A percentile compares a stretch with the other conserved stretches of the same genome.
These are phyloP conservation scores for Akanthomyces lecanii DNA, from an alignment of 2,329 filamentous ascomycete genomes.

Conservation along the genomic window DNA sequence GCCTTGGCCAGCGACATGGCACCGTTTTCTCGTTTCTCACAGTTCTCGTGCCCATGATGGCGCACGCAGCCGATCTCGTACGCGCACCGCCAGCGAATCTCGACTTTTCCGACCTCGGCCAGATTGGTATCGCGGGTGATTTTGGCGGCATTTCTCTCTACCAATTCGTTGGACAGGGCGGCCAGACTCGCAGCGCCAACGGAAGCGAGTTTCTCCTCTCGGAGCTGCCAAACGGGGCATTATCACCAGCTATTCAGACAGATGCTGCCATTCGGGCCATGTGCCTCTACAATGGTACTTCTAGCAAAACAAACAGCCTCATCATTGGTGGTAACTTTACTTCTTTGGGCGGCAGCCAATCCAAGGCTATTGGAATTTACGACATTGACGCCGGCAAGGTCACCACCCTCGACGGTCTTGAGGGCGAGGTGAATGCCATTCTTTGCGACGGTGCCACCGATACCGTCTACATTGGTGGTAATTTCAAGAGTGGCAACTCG, in stretches of 20 bases:
- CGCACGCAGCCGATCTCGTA: conserved; percentile 54
- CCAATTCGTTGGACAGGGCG: conserved; percentile 74
- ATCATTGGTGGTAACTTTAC: conserved; percentile 95
- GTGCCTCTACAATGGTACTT: conserved; percentile 68
- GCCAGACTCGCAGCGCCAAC: conserved; percentile 64
- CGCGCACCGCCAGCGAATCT: conserved; percentile 66
- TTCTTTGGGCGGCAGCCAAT: conserved; percentile 71
- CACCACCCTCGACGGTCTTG: conserved; percentile 72
- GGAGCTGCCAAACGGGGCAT: conserved; percentile 78
- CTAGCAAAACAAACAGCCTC: conserved; percentile 67
- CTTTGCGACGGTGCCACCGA: conserved; percentile 73
- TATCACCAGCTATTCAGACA: conserved; percentile 67
- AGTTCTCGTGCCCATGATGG: conserved; percentile 36
- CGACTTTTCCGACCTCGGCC: conserved; percentile 72
- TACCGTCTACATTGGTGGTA: conserved; percentile 88
- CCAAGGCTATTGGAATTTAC: conserved; percentile 76
- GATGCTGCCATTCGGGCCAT: conserved; percentile 85
- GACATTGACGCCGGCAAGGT: conserved; percentile 67
- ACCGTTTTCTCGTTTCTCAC: conserved; percentile 37
- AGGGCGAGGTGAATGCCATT: conserved; percentile 76
- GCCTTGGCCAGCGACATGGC: conserved; percentile 27
- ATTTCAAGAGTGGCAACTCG: conserved; percentile 74
- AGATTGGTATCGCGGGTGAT: conserved; percentile 80
- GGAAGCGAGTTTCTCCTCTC: conserved; percentile 78
- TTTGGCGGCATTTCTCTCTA: conserved; percentile 91